Percentiles rank a stretch among this genome's conserved stretches.
phyloP scores from a whole-genome alignment of 2,329 filamentous ascomycete species.

The Thelonectria olida region DNA sequence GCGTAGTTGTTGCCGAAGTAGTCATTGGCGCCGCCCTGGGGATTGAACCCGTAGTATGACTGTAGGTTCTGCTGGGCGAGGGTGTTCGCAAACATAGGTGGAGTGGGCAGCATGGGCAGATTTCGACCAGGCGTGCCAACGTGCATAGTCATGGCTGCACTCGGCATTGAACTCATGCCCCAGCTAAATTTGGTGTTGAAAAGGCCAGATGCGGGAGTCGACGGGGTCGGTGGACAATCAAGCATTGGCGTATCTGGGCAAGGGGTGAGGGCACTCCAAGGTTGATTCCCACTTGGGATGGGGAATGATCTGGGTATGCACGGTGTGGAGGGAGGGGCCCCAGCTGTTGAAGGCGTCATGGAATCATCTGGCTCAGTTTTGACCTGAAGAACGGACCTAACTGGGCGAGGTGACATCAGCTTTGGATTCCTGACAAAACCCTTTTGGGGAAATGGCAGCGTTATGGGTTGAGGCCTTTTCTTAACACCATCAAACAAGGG shows the following conservation, averaged over 20 bases:
- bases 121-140: background rate
- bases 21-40: too few relatives aligned
- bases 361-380: background rate
- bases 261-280: background rate
- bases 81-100: too few relatives aligned
- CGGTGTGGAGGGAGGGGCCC: background rate
- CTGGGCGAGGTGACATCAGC: background rate
- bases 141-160: too few relatives aligned
- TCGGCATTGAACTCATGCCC: too few relatives aligned
- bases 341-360: background rate
- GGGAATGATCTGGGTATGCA: background rate
- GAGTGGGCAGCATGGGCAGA: too few relatives aligned
- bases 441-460: background rate
- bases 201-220: background rate
- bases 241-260: background rate
- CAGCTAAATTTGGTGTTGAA: background rate
- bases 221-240: background rate
- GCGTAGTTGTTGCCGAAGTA: too few relatives aligned
- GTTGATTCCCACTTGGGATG: background rate
- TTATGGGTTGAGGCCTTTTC: too few relatives aligned
- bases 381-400: background rate
- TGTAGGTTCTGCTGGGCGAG: too few relatives aligned
- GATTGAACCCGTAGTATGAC: too few relatives aligned
- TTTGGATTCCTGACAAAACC: too few relatives aligned
- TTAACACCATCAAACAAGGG: background rate